phyloP scores from a whole-genome alignment of 2,329 filamentous ascomycete species.

The Lojkania enalia region DNA sequence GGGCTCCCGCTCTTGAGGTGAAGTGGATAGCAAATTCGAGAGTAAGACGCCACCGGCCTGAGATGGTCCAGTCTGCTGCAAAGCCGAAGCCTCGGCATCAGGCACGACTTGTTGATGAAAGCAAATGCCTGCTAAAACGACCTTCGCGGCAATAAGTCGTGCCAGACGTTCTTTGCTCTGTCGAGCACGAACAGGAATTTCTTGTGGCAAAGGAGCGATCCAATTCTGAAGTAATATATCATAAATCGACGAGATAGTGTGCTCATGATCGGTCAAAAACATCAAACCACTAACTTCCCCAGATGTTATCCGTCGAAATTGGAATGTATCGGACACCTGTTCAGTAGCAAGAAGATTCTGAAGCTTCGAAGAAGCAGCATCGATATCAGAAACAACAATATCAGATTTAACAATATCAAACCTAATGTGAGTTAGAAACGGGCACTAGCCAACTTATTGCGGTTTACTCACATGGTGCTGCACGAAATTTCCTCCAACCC shows the following conservation, averaged over 20 bases:
- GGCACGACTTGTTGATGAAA: constrained; percentile 13
- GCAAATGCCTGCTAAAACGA: constrained; percentile 41
- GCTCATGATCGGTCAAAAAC: constrained; percentile 5
- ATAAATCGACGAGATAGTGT: constrained; percentile 31
- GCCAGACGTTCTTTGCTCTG: constrained; percentile 36
- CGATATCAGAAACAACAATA: constrained; percentile 33
- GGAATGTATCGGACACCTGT: constrained; percentile 2
- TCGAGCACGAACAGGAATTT: constrained; percentile 29
- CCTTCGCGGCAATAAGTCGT: constrained; percentile 41
- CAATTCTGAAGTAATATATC: constrained; percentile 37
- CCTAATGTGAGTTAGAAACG: too few relatives aligned
- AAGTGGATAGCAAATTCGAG: constrained; percentile 25
- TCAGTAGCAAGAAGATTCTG: constrained; percentile 19
- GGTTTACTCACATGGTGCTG: too few relatives aligned
- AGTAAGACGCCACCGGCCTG: constrained; percentile 20
- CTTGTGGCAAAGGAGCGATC: constrained; percentile 33
- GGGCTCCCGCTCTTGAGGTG: constrained; percentile 4
- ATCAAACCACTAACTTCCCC: constrained; percentile 17
- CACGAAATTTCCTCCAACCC: too few relatives aligned
- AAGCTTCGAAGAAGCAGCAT: constrained; percentile 31
- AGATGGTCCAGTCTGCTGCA: too few relatives aligned
- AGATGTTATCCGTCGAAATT: constrained; percentile 24
- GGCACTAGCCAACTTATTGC: too few relatives aligned
- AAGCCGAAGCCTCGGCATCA: too few relatives aligned
- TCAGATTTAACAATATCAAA: constrained; percentile 23